Evolutionary conservation across 2,329 filamentous ascomycete species (phyloP), one percentile per base, ranked within the genome.

Genomic region (Pyricularia grisea): DNA sequence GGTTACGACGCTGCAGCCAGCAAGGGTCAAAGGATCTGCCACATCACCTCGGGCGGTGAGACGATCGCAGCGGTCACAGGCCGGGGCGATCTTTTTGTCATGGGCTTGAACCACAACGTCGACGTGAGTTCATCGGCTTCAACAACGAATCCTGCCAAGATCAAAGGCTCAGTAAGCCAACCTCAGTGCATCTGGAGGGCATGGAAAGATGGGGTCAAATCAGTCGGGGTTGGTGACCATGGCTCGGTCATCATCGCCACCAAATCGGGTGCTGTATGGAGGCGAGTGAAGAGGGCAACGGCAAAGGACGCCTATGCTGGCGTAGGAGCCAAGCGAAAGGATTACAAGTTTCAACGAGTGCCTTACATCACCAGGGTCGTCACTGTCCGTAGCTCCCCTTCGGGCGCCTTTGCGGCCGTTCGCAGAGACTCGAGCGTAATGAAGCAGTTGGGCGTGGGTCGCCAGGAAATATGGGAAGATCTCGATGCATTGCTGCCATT

Each of bases 191-290:
- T 97, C 30, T 99, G 95, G 95, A 92, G 90, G 33, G 89, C 94
- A 2, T 90, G 90, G 73, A 97, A 96, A 76, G 90, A 92, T 70
- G 93, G 93, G 3, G 94, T 92, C 33, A 87, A 87, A 68, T 97
- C 97, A 70, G 92, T 97, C 1, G 91, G 89, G 71, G 90, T 98
- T 3, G 93, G 94, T 55, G 93, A 97, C 76, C 91, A 98, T 77
- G 95, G 94, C 2, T 97, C 94, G 0, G 92, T 99, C 72, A 96
- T 99, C 69, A 88, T 99, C 71, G 94, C 93, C 72, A 99, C 95
- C 0, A 87, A 93, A 70, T 94, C 93, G 61, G 95, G 95, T 2
- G 94, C 92, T 66, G 94, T 97, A 0, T 99, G 94, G 94, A 90
- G 90, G 73, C 90, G 94, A 70, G 89, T 95, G 67, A 93, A 92